Evolutionary conservation across 257 asterid genomes (phyloP).

Genomic region (Salvia hispanica): DNA sequence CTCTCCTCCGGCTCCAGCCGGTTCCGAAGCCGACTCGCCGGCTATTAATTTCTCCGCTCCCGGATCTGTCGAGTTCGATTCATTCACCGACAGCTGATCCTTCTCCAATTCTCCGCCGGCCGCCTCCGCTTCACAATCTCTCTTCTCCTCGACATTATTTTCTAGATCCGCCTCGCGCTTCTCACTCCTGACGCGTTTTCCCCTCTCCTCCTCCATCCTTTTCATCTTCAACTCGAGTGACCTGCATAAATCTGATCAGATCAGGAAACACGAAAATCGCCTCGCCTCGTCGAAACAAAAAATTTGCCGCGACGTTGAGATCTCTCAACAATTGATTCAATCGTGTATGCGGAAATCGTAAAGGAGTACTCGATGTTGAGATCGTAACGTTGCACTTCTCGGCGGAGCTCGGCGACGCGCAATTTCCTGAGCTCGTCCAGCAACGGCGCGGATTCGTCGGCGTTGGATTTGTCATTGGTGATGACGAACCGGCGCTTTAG

Average conservation of each 20-base stretch:
- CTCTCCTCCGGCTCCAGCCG: conserved; percentile 40
- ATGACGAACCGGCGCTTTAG: conserved; percentile 54
- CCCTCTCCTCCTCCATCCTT: conserved; percentile 67
- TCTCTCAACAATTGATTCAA: conserved; percentile 31
- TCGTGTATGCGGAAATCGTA: conserved; percentile 26
- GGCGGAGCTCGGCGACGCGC: conserved; percentile 75
- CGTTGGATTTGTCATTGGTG: conserved; percentile 39
- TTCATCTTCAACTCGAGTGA: conserved; percentile 60
- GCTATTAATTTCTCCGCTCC: conserved; percentile 46
- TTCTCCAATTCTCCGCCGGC: conserved; percentile 42
- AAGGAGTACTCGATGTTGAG: conserved; percentile 75
- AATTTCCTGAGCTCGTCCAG: conserved; percentile 74
- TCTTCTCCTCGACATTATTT: conserved; percentile 39
- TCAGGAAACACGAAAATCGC: conserved; percentile 20
- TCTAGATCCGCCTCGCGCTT: conserved; percentile 54
- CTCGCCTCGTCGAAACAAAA: conserved; percentile 20
- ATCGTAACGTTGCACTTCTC: conserved; percentile 82
- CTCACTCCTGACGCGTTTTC: conserved; percentile 41
- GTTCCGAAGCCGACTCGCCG: conserved; percentile 41
- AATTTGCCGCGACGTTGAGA: conserved; percentile 33
- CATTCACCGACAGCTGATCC: conserved; percentile 58
- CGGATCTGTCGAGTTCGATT: conserved; percentile 66
- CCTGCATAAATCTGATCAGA: background rate
- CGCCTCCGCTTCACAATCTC: conserved; percentile 37
- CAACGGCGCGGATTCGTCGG: conserved; percentile 47